phyloP scores from a whole-genome alignment of 1,284 basidiomycete genomes.

The Abortiporus biennis region DNA sequence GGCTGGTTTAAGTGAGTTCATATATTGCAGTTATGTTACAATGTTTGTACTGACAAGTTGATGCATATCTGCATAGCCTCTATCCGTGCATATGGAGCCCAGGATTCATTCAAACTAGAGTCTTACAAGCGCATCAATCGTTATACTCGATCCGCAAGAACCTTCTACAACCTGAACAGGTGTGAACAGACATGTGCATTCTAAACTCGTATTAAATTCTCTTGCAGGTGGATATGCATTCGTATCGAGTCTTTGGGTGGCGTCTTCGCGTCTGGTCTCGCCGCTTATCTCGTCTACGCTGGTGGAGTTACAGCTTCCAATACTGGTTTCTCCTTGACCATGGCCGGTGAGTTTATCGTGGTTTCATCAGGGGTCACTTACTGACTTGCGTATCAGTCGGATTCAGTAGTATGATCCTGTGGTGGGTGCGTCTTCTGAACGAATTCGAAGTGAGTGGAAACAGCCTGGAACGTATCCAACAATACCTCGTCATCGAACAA shows the following conservation, averaged over 20 bases:
- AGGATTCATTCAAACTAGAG: slow-evolving; percentile 39
- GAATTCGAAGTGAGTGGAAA: slow-evolving; percentile 60
- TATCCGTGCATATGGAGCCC: slow-evolving; percentile 56
- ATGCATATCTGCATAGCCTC: slow-evolving; percentile 34
- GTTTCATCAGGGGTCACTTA: not conserved
- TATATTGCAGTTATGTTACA: not conserved
- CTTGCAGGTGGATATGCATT: slow-evolving; percentile 46
- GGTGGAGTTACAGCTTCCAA: slow-evolving; percentile 28
- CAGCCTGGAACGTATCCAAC: slow-evolving; percentile 41
- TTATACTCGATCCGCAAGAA: slow-evolving; percentile 38
- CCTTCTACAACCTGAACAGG: slow-evolving; percentile 50
- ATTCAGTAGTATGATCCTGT: slow-evolving; percentile 51
- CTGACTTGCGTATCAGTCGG: slow-evolving; percentile 28
- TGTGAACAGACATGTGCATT: slow-evolving; percentile 24
- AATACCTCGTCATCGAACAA: slow-evolving; percentile 71
- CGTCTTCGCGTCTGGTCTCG: slow-evolving; percentile 46
- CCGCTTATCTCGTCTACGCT: slow-evolving; percentile 44
- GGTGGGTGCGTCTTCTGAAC: slow-evolving; percentile 48
- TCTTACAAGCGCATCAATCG: slow-evolving; percentile 41
- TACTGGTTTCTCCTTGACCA: slow-evolving; percentile 42
- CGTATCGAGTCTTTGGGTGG: slow-evolving; percentile 47
- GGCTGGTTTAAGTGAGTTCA: slow-evolving; percentile 52
- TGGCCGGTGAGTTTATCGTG: slow-evolving; percentile 30
- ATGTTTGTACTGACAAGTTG: not conserved
- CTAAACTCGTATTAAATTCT: not conserved